Percentiles rank a stretch among this genome's conserved stretches.
Evolutionary conservation across 2,329 filamentous ascomycete genomes (phyloP).

Genomic region (Exserohilum turcica): DNA sequence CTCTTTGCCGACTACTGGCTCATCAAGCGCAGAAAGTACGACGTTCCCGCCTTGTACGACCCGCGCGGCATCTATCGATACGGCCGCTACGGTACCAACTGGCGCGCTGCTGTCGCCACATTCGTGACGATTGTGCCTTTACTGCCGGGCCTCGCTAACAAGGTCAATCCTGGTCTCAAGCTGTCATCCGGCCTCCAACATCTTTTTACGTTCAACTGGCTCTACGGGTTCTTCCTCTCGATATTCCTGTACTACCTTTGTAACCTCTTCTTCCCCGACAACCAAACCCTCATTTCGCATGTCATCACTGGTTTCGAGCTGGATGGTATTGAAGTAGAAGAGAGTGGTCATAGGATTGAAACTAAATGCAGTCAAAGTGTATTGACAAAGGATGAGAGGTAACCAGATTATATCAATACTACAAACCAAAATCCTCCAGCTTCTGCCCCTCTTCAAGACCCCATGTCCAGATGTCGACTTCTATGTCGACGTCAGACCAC

Average conservation of each 20-base stretch:
- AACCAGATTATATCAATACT: background rate
- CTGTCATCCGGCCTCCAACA: constrained; percentile 27
- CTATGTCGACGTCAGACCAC: background rate
- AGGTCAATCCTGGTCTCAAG: constrained; percentile 19
- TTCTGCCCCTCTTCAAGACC: constrained; percentile 10
- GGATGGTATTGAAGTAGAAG: constrained; percentile 6
- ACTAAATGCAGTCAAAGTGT: too few species aligned
- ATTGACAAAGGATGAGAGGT: too few species aligned
- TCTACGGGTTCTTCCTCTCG: constrained; percentile 35
- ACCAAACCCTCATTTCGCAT: constrained; percentile 37
- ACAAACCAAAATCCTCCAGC: constrained; percentile 12
- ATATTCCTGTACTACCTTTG: constrained; percentile 35
- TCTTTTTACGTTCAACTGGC: constrained; percentile 48
- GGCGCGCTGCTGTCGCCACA: constrained; percentile 24
- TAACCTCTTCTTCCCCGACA: constrained; percentile 41
- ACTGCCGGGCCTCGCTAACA: constrained; percentile 26
- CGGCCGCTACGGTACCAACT: constrained; percentile 25
- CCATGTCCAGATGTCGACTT: constrained; percentile 16
- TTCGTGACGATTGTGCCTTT: constrained; percentile 22
- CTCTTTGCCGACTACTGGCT: constrained; percentile 30
- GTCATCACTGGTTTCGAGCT: constrained; percentile 13
- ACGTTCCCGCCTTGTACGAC: constrained; percentile 32
- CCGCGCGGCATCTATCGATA: constrained; percentile 23
- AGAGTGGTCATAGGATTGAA: too few species aligned
- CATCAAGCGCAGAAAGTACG: constrained; percentile 20